phyloP scores from a whole-genome alignment of 2,329 filamentous ascomycete genomes.

The Byssochlamys sp. region DNA sequence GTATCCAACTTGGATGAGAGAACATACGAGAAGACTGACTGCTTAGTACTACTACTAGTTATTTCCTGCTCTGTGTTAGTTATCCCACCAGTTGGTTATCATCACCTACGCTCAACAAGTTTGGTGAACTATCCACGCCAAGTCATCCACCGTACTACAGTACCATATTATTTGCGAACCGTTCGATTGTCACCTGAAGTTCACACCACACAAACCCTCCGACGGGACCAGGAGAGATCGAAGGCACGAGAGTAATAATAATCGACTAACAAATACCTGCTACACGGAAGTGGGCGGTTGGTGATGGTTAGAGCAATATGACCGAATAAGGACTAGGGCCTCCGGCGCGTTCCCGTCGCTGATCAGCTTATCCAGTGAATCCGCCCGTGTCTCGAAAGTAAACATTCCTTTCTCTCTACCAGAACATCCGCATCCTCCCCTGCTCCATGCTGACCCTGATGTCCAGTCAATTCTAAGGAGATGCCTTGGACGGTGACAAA shows the following conservation, averaged over 20 bases:
- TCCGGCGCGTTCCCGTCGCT: constrained; percentile 17
- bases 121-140: background rate
- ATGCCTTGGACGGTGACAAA: constrained; percentile 44
- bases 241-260: background rate
- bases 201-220: background rate
- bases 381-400: constrained; percentile 6
- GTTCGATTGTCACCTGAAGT: background rate
- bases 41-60: background rate
- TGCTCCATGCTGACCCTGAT: constrained; percentile 1
- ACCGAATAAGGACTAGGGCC: constrained; percentile 19
- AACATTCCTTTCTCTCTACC: constrained; percentile 2
- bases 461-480: constrained; percentile 17
- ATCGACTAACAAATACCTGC: background rate
- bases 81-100: background rate
- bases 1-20: background rate
- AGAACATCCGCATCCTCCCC: background rate
- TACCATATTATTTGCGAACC: background rate
- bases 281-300: background rate
- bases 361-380: constrained; percentile 4
- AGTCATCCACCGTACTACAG: background rate
- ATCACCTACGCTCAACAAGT: background rate
- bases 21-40: background rate
- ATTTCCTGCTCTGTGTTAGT: too few species aligned
- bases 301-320: constrained; percentile 14
- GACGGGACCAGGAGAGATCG: background rate